Evolutionary conservation across 2,329 filamentous ascomycete species (phyloP).

Genomic region (Fusarium sp.): DNA sequence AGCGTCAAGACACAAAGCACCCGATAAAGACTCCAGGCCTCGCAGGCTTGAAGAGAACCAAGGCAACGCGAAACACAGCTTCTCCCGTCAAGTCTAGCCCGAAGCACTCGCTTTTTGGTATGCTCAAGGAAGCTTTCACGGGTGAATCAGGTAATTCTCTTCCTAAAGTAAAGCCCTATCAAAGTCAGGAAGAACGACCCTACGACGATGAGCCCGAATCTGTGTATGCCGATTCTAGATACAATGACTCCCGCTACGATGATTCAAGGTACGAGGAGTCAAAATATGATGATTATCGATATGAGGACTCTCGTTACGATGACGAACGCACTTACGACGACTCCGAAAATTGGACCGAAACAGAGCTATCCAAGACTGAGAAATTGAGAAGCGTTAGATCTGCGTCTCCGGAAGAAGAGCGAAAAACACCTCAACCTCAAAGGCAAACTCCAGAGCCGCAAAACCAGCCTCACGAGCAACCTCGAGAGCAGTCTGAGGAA

Average conservation of each 20-base stretch:
- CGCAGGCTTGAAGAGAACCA: slow-evolving; percentile 64
- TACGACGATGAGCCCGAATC: slow-evolving; percentile 47
- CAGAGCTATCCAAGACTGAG: slow-evolving; percentile 39
- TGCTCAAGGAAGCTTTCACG: slow-evolving; percentile 71
- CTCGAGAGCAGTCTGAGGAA: slow-evolving; percentile 6
- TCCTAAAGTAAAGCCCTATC: slow-evolving; percentile 61
- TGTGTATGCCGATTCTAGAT: slow-evolving; percentile 43
- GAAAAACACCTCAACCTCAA: slow-evolving; percentile 26
- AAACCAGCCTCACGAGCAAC: slow-evolving; percentile 1
- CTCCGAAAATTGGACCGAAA: slow-evolving; percentile 47
- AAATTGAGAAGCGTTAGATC: slow-evolving; percentile 34
- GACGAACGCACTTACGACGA: slow-evolving; percentile 40
- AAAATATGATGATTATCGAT: slow-evolving; percentile 28
- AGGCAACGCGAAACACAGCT: slow-evolving; percentile 64
- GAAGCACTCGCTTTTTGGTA: slow-evolving; percentile 68
- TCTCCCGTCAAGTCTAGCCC: slow-evolving; percentile 61
- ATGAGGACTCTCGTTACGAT: slow-evolving; percentile 39
- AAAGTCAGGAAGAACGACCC: slow-evolving; percentile 59
- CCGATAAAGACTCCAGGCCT: slow-evolving; percentile 41
- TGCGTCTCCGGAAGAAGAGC: slow-evolving; percentile 39
- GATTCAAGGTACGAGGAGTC: slow-evolving; percentile 39
- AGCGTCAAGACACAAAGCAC: slow-evolving; percentile 37
- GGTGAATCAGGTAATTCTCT: slow-evolving; percentile 68
- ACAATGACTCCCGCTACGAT: slow-evolving; percentile 36
- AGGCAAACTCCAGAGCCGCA: slow-evolving; percentile 3